These are phyloP conservation scores for Entophlyctis luteolus DNA, from an alignment of 192 early-diverging fungal species.

Conservation along the genomic window DNA sequence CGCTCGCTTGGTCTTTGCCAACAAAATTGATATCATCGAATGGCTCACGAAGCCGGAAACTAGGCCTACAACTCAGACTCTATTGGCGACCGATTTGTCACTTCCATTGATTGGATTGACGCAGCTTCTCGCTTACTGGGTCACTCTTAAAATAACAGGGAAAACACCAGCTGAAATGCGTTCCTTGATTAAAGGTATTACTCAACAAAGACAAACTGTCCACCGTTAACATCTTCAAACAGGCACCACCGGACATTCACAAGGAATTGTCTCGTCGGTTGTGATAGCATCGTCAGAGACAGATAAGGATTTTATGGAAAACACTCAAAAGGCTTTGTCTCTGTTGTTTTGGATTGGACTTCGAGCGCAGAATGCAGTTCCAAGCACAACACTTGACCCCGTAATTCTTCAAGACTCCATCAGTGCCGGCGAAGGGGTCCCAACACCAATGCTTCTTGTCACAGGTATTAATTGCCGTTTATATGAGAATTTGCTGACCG, in stretches of 20 bases:
- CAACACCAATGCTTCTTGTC: constrained; percentile 88
- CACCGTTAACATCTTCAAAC: not conserved
- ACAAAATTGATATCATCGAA: constrained; percentile 69
- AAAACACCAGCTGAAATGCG: constrained; percentile 50
- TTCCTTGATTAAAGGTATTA: constrained; percentile 40
- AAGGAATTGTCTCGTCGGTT: constrained; percentile 82
- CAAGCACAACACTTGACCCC: constrained; percentile 76
- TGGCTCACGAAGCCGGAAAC: constrained; percentile 79
- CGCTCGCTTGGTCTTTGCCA: constrained; percentile 33
- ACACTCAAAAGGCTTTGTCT: constrained; percentile 74
- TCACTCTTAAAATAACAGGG: constrained; percentile 64
- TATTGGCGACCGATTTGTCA: constrained; percentile 75
- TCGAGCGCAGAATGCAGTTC: constrained; percentile 73
- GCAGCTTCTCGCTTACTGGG: constrained; percentile 84
- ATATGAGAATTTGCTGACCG: not conserved
- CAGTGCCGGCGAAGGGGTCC: constrained; percentile 82
- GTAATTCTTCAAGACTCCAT: constrained; percentile 86
- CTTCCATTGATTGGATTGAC: constrained; percentile 87
- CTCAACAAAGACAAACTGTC: not conserved
- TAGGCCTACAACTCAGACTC: constrained; percentile 72
- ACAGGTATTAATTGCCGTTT: constrained; percentile 41
- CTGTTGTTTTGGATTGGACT: constrained; percentile 82
- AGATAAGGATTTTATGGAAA: constrained; percentile 70
- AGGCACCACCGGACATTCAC: constrained; percentile 83
- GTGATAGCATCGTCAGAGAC: constrained; percentile 75